Percentiles rank a stretch among this genome's conserved stretches.
These are phyloP conservation scores for Stephanodiscus minutulus DNA, from an alignment of 108 stramenopile genomes.

Conservation along the genomic window DNA sequence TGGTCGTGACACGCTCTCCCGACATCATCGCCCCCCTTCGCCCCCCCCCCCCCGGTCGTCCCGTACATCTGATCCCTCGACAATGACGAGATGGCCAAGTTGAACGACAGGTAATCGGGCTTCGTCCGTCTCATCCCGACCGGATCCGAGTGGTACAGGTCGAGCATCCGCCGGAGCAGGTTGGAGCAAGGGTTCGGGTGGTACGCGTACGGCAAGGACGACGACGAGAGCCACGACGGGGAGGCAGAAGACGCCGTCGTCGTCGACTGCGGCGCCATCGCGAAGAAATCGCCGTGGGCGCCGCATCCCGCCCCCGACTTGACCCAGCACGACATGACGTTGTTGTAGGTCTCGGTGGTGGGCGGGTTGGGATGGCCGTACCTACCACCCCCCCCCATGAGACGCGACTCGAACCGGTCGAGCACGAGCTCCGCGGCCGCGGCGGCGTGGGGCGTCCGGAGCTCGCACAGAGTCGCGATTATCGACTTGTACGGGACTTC, in stretches of 20 bases:
- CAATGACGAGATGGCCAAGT: slow-evolving; percentile 30
- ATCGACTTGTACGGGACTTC: slow-evolving; percentile 38
- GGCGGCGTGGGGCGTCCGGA: slow-evolving; percentile 31
- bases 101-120: slow-evolving; percentile 38
- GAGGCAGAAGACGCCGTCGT: too few species aligned
- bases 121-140: slow-evolving; percentile 17
- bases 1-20: slow-evolving; percentile 27
- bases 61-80: slow-evolving; percentile 13
- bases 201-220: slow-evolving; percentile 12
- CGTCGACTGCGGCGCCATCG: not conserved
- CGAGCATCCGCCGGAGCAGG: slow-evolving; percentile 33
- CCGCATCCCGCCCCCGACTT: slow-evolving; percentile 6
- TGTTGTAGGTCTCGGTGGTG: slow-evolving; percentile 46
- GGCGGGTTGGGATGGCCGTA: slow-evolving; percentile 27
- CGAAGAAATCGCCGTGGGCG: not conserved
- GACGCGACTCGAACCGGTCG: slow-evolving; percentile 29
- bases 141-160: slow-evolving; percentile 18
- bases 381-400: not conserved
- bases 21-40: too few species aligned
- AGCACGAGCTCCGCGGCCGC: slow-evolving; percentile 32
- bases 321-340: slow-evolving; percentile 29
- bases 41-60: too few species aligned
- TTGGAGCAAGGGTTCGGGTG: slow-evolving; percentile 35
- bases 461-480: slow-evolving; percentile 32
- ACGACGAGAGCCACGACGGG: slow-evolving; percentile 1